Conservation (phyloP, 257 asterid genomes). For the Perilla frutescens region DNA sequence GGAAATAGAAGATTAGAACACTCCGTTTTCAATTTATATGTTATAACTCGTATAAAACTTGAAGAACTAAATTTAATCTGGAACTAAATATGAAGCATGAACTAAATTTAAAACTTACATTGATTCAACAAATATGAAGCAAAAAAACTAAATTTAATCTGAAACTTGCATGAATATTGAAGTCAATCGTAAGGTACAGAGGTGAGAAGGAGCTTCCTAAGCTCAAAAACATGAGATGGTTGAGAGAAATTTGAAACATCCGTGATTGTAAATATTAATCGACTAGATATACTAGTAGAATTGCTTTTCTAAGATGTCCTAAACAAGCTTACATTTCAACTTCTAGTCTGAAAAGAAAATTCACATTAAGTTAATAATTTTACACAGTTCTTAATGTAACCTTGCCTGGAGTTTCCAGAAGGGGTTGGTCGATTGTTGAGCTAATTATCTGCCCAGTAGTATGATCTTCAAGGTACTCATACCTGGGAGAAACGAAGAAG, state of each 20-base stretch:
- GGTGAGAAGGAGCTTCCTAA: conserved; percentile 91
- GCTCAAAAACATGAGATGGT: conserved; percentile 78
- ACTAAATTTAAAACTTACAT: no score
- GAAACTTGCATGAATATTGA: conserved; percentile 83
- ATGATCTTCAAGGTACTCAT: conserved; percentile 64
- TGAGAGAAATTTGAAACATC: conserved; percentile 19
- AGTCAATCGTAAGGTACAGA: conserved; percentile 78
- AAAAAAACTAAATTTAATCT: neutral
- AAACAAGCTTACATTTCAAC: conserved; percentile 7
- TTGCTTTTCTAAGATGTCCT: neutral
- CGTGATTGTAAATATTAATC: neutral
- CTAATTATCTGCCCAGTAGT: conserved; percentile 59
- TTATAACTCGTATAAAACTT: neutral
- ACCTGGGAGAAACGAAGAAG: conserved; percentile 47
- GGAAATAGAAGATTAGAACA: no score
- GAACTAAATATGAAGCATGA: neutral
- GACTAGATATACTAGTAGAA: neutral
- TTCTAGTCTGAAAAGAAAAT: neutral
- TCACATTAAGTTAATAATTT: neutral
- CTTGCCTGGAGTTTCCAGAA: conserved; percentile 97
- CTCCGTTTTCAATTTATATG: no score
- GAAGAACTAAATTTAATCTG: neutral
- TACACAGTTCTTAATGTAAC: conserved; percentile 38
- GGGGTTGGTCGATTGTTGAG: conserved; percentile 76
- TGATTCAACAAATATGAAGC: no score